A percentile compares a stretch with the other conserved stretches of the same genome.
phyloP scores from a whole-genome alignment of 768 basidiomycete species.

The Mrakia blollopis region DNA sequence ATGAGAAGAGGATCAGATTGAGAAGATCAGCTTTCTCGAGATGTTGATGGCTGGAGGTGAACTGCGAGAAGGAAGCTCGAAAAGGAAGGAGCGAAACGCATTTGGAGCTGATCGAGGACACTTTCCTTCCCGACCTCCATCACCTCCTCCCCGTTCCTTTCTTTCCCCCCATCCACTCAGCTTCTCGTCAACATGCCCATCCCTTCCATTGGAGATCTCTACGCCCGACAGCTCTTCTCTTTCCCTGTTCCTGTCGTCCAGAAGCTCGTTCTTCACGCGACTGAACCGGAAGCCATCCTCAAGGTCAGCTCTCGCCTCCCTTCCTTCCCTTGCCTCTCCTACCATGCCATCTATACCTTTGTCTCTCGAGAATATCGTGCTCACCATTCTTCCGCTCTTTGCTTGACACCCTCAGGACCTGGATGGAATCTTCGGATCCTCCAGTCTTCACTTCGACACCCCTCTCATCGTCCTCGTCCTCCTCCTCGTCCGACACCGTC shows the following conservation, averaged over 20 bases:
- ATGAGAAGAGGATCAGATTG: not conserved
- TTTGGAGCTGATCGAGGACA: not conserved
- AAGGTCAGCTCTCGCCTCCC: slow-evolving; percentile 2
- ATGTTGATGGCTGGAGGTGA: not conserved
- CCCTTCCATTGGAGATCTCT: not conserved
- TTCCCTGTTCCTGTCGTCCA: slow-evolving; percentile 10
- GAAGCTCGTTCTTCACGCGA: slow-evolving; percentile 19
- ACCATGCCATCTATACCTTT: not conserved
- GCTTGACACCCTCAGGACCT: not conserved
- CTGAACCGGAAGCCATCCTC: not conserved
- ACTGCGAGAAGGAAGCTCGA: not conserved
- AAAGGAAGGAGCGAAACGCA: no score
- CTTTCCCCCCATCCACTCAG: not conserved
- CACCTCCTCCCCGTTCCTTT: not conserved
- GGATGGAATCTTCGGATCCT: not conserved
- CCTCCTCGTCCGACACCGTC: slow-evolving; percentile 15
- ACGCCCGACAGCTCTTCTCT: slow-evolving; percentile 4
- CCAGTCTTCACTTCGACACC: not conserved
- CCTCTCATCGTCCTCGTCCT: slow-evolving; percentile 15
- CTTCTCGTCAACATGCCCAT: not conserved
- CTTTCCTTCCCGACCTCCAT: not conserved
- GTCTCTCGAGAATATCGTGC: no score
- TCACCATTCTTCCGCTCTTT: not conserved
- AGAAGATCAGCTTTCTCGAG: not conserved
- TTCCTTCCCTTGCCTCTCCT: not conserved